Evolutionary conservation across 1,284 basidiomycete genomes (phyloP).

Genomic region (Kalmanozyma brasiliensis): DNA sequence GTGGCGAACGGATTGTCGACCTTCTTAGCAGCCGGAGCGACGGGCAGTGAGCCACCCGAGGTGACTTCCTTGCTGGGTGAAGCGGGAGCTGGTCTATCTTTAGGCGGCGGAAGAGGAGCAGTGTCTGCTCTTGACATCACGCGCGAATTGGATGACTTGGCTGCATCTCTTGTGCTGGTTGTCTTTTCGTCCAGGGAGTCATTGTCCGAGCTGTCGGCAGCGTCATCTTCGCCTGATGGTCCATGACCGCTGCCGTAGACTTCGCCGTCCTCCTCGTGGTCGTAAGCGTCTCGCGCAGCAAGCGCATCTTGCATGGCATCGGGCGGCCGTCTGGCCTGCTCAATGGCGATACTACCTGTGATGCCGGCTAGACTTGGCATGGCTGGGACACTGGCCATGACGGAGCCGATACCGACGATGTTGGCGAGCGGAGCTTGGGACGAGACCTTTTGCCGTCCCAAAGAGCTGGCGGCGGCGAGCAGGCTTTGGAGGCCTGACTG

Average conservation of each 20-base stretch:
- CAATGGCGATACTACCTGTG: conserved; percentile 85
- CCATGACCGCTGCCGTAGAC: conserved; percentile 21
- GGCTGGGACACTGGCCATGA: conserved; percentile 80
- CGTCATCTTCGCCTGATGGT: conserved; percentile 29
- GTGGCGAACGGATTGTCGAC: conserved; percentile 49
- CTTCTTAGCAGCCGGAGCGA: conserved; percentile 27
- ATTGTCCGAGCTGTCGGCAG: conserved; percentile 37
- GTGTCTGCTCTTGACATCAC: conserved; percentile 33
- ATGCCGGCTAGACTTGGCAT: conserved; percentile 79
- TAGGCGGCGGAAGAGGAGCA: conserved; percentile 41
- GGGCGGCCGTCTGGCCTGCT: conserved; percentile 77
- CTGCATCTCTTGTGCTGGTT: conserved; percentile 15
- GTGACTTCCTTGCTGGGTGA: conserved; percentile 28
- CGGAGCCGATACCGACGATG: conserved; percentile 84
- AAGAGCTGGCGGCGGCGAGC: conserved; percentile 62
- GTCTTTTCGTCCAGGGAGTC: conserved; percentile 31
- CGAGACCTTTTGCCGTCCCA: conserved; percentile 44
- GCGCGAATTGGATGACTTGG: conserved; percentile 27
- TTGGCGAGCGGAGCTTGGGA: conserved; percentile 72
- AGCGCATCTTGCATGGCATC: conserved; percentile 51
- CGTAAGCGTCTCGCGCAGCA: conserved; percentile 19
- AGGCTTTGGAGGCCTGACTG: conserved; percentile 19
- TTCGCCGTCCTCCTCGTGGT: conserved; percentile 68
- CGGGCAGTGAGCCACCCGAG: conserved; percentile 35
- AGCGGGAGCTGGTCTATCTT: conserved; percentile 9